Evolutionary conservation across 2,329 filamentous ascomycete genomes (phyloP).

Genomic region (Xylariaceae sp.): DNA sequence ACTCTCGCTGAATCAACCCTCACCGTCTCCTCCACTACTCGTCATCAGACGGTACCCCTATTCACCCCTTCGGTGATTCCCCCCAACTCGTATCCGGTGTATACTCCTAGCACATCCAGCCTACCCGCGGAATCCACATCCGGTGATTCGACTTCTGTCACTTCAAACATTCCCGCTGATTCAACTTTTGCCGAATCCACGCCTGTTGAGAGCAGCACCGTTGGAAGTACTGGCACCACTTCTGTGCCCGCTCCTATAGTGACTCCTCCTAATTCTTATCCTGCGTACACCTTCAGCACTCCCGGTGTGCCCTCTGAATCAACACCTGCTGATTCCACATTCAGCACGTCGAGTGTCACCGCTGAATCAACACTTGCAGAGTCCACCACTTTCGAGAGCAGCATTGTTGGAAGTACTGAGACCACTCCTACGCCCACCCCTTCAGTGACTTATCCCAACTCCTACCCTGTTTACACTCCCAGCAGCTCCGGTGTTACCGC

Average conservation of each 20-base stretch:
- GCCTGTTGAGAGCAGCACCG: background rate
- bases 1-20: background rate
- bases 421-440: background rate
- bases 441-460: background rate
- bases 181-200: background rate
- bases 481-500: background rate
- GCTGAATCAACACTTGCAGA: background rate
- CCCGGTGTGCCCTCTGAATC: constrained; percentile 10
- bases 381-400: background rate
- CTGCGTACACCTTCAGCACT: constrained; percentile 6
- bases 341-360: background rate
- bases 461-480: constrained; percentile 5
- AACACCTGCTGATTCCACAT: background rate
- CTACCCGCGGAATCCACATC: constrained; percentile 8
- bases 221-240: background rate
- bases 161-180: background rate
- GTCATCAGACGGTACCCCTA: background rate
- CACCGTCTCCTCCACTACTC: background rate
- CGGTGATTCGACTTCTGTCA: background rate
- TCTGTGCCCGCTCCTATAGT: background rate
- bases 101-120: constrained; percentile 11
- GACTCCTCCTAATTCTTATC: constrained; percentile 2
- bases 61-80: background rate
- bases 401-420: background rate
- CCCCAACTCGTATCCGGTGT: background rate